A percentile compares a stretch with the other conserved stretches of the same genome.
Conservation (phyloP, 2,329 filamentous ascomycete genomes). For the Neodidymelliopsis sp. region DNA sequence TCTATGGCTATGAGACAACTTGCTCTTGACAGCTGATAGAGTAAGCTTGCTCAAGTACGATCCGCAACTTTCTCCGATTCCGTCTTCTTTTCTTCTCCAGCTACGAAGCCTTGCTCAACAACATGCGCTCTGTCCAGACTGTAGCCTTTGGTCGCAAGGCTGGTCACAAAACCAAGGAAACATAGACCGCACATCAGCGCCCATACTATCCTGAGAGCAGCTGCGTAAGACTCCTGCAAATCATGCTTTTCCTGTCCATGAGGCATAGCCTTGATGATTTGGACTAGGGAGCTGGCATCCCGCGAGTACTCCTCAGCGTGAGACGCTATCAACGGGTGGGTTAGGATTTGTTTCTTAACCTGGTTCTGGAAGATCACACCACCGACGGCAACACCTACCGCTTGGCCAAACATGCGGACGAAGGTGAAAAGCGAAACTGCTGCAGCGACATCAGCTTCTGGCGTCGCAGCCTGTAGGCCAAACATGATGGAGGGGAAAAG, state of each 20-base stretch:
- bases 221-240: constrained; percentile 57
- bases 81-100: too few species aligned
- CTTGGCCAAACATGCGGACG: constrained; percentile 69
- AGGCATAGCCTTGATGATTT: constrained; percentile 64
- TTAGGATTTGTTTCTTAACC: constrained; percentile 60
- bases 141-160: constrained; percentile 58
- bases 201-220: constrained; percentile 64
- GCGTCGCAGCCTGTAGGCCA: constrained; percentile 67
- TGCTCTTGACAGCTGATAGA: too few species aligned
- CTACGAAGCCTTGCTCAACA: constrained; percentile 56
- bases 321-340: constrained; percentile 57
- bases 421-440: constrained; percentile 72
- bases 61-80: too few species aligned
- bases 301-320: constrained; percentile 60
- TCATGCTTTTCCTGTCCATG: constrained; percentile 55
- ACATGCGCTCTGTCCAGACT: constrained; percentile 56
- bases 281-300: constrained; percentile 66
- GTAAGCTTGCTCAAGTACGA: too few species aligned
- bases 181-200: constrained; percentile 63
- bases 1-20: too few species aligned
- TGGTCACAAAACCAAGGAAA: constrained; percentile 59
- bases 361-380: constrained; percentile 75
- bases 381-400: constrained; percentile 70
- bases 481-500: constrained; percentile 69
- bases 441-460: constrained; percentile 64